Evolutionary conservation across 345 rosid species (phyloP).

Genomic region (Linum tenue): DNA sequence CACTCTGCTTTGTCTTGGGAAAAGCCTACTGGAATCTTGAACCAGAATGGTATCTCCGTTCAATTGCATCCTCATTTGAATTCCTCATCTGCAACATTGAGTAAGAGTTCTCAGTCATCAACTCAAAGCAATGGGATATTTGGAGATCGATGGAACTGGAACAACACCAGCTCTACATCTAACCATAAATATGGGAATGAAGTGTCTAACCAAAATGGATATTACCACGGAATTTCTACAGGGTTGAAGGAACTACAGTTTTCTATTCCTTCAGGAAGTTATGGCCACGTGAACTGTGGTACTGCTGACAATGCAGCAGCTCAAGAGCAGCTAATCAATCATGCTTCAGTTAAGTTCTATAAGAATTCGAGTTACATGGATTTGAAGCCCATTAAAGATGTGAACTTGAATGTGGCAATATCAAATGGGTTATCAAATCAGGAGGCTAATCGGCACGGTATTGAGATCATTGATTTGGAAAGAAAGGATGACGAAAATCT

Average conservation of each 20-base stretch:
- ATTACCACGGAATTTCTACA: slow-evolving; percentile 44
- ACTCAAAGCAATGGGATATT: slow-evolving; percentile 42
- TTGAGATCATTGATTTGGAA: slow-evolving; percentile 35
- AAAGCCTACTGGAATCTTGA: slow-evolving; percentile 38
- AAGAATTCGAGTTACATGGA: slow-evolving; percentile 24
- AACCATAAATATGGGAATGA: slow-evolving; percentile 39
- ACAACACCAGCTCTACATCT: slow-evolving; percentile 29
- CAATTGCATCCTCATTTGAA: slow-evolving; percentile 41
- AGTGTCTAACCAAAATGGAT: slow-evolving; percentile 39
- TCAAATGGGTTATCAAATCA: slow-evolving; percentile 32
- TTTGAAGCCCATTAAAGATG: slow-evolving; percentile 27
- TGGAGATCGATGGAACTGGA: slow-evolving; percentile 41
- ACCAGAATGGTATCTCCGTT: slow-evolving; percentile 43
- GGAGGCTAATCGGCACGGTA: slow-evolving; percentile 19
- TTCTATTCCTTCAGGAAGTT: slow-evolving; percentile 19
- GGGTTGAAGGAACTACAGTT: slow-evolving; percentile 34
- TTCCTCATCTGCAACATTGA: slow-evolving; percentile 32
- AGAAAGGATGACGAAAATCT: slow-evolving; percentile 35
- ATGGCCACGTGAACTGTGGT: slow-evolving; percentile 25
- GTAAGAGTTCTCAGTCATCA: slow-evolving; percentile 35
- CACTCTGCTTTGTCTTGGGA: slow-evolving; percentile 49
- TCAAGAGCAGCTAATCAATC: slow-evolving; percentile 18
- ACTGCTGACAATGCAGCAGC: slow-evolving; percentile 20
- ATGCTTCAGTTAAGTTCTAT: slow-evolving; percentile 24
- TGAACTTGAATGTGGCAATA: slow-evolving; percentile 41